A percentile compares a stretch with the other conserved stretches of the same genome.
Conservation (phyloP, 495 filamentous ascomycete species). For the Xylaria cubensis region DNA sequence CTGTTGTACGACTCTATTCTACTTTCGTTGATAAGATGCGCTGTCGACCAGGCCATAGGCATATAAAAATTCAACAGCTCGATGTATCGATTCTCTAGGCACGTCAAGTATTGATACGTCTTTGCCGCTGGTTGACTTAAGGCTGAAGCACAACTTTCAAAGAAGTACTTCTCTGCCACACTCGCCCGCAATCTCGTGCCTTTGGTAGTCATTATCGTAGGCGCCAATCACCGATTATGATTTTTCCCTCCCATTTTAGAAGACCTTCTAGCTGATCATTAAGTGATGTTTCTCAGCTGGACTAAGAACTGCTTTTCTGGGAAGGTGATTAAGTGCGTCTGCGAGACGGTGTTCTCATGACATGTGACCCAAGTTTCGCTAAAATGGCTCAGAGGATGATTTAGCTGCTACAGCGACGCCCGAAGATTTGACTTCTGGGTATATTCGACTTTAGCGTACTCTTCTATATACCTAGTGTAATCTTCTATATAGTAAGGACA, state of each 20-base stretch:
- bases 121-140: not conserved
- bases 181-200: not conserved
- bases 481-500: constrained; percentile 22
- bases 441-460: constrained; percentile 31
- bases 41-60: not conserved
- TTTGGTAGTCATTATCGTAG: not conserved
- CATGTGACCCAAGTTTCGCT: not conserved
- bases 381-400: constrained; percentile 34
- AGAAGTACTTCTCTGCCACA: not conserved
- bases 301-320: constrained; percentile 19
- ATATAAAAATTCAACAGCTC: constrained; percentile 37
- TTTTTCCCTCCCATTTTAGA: constrained; percentile 27
- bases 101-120: constrained; percentile 21
- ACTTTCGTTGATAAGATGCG: not conserved
- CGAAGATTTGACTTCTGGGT: constrained; percentile 31
- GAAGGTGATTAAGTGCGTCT: not conserved
- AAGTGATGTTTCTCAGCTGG: constrained; percentile 32
- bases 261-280: constrained; percentile 38
- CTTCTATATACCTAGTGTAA: constrained; percentile 31
- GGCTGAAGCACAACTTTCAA: constrained; percentile 32
- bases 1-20: constrained; percentile 28
- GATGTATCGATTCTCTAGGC: constrained; percentile 38
- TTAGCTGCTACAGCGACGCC: constrained; percentile 35
- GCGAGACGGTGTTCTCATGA: not conserved
- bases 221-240: not conserved